Conservation (phyloP, 768 basidiomycete species). For the Megacollybia marginata region DNA sequence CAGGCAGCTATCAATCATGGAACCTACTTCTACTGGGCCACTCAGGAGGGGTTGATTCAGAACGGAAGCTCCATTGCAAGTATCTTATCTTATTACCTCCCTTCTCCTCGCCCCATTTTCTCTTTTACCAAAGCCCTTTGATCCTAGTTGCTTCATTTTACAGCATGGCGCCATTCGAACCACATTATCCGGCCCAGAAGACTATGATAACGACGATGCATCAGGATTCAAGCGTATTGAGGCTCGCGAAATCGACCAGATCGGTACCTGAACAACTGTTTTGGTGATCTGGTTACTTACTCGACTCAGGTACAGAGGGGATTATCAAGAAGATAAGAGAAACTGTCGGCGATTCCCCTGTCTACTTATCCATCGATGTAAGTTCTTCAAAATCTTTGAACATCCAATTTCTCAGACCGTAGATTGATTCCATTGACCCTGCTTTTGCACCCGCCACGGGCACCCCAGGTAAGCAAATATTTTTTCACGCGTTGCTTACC, state of each 20-base stretch:
- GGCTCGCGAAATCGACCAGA: constrained; percentile 77
- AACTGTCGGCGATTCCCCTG: constrained; percentile 66
- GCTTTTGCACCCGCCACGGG: constrained; percentile 80
- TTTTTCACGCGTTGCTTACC: too few relatives aligned
- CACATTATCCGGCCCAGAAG: constrained; percentile 68
- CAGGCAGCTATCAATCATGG: constrained; percentile 81
- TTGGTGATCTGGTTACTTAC: not conserved
- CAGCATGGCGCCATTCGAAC: constrained; percentile 86
- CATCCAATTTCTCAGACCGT: not conserved
- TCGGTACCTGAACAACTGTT: constrained; percentile 40
- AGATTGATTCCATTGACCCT: constrained; percentile 79
- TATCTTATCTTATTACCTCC: constrained; percentile 16
- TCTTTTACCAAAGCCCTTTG: constrained; percentile 34
- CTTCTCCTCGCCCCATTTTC: constrained; percentile 6
- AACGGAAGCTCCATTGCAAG: constrained; percentile 82
- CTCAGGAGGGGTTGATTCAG: constrained; percentile 71
- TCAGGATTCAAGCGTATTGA: constrained; percentile 80
- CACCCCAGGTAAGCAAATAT: constrained; percentile 36
- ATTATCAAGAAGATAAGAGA: constrained; percentile 77
- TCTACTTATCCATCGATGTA: constrained; percentile 76
- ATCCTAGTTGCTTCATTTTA: constrained; percentile 63
- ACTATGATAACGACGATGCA: constrained; percentile 70
- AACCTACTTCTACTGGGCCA: constrained; percentile 88
- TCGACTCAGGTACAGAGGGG: constrained; percentile 50
- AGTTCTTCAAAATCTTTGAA: constrained; percentile 12